Percentiles rank a stretch among this genome's conserved stretches.
Evolutionary conservation across 306 rosid species (phyloP).

Genomic region (Geum urbanum): DNA sequence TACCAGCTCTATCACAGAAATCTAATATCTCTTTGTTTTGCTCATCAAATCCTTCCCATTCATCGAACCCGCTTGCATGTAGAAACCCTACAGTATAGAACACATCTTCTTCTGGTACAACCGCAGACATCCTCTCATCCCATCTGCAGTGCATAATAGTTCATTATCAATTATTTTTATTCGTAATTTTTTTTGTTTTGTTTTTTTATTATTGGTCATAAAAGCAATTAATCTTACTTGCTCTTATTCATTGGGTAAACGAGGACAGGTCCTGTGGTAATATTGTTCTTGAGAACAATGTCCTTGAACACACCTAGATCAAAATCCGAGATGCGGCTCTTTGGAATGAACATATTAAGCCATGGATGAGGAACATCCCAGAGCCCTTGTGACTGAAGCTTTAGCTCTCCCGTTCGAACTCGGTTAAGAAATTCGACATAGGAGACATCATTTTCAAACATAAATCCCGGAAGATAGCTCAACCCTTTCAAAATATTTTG

Average conservation of each 20-base stretch:
- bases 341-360: conserved; percentile 75
- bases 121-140: conserved; percentile 71
- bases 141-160: conserved; percentile 42
- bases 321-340: conserved; percentile 55
- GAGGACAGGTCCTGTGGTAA: conserved; percentile 63
- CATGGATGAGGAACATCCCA: conserved; percentile 98
- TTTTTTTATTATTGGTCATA: background rate
- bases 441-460: conserved; percentile 56
- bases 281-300: conserved; percentile 59
- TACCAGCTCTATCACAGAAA: conserved; percentile 50
- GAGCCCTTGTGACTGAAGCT: conserved; percentile 67
- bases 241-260: conserved; percentile 70
- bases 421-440: conserved; percentile 69
- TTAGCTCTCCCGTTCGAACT: conserved; percentile 67
- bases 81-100: conserved; percentile 75
- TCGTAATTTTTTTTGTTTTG: background rate
- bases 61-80: conserved; percentile 65
- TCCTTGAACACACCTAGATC: conserved; percentile 51
- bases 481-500: conserved; percentile 46
- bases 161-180: background rate
- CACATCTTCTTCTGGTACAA: conserved; percentile 69
- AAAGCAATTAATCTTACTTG: conserved; percentile 53
- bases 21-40: conserved; percentile 62
- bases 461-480: conserved; percentile 50
- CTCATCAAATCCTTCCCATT: conserved; percentile 56